Base-by-base conservation (phyloP, 371 early-diverging fungal species). In the Capillidium heterosporum region DNA sequence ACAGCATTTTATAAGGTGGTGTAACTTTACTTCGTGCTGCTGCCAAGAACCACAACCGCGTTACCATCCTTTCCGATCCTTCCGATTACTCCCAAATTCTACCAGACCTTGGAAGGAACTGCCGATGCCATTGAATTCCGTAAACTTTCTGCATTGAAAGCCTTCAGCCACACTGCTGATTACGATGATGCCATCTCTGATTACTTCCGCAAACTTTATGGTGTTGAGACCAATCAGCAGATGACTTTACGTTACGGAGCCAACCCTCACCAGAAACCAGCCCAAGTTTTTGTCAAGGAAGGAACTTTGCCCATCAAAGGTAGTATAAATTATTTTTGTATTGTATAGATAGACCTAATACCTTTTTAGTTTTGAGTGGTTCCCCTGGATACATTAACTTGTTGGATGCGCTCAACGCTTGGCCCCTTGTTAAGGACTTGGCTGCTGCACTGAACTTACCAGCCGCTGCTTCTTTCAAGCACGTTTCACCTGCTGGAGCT, bases 391-490 rank as follows among this genome's bases (percentile, higher is more conserved):
- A 93, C 68, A 94, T 95, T 67, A 95, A 96, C 77, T 76, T 93
- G 55, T 77, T 95, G 60, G 94, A 95, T 71, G 95, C 94, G 11
- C 75, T 96, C 41, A 95, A 95, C 74, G 77, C 92, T 27, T 96
- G 92, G 91, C 92, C 91, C 51, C 75, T 96, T 49, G 97, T 95
- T 64, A 92, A 94, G 60, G 71, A 71, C 57, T 61, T 90, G 51
- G 69, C 74, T 44, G 55, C 66, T 31, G 82, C 88, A 19, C 66
- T 81, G 11, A 74, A 74, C 21, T 66, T 87, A 50, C 84, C 87
- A 29, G 95, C 97, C 26, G 95, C 97, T 58, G 95, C 97, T 57
- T 94, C 93, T 28, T 96, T 96, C 80, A 95, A 96, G 77, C 97
- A 96, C 69, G 95, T 95, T 48, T 90, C 91, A 21, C 97, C 97